These are phyloP conservation scores for Diatrype stigma DNA, from an alignment of 2,329 filamentous ascomycete genomes.

Conservation along the genomic window DNA sequence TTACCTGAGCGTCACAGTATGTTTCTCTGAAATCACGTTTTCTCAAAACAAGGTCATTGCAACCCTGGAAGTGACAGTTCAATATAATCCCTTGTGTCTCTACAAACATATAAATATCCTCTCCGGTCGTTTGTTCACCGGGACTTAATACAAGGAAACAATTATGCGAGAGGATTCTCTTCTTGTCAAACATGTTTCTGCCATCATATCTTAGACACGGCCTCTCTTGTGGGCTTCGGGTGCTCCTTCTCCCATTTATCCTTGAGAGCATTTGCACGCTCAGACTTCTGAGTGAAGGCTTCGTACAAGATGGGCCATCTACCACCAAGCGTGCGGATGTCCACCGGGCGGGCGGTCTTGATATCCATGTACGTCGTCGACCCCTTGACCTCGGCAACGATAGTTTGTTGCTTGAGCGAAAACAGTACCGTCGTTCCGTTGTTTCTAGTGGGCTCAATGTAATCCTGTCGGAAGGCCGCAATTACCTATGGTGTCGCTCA, in stretches of 20 bases:
- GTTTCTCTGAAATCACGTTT: too few relatives aligned
- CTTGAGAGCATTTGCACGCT: conserved; percentile 4
- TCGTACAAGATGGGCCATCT: conserved; percentile 13
- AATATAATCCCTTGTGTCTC: too few relatives aligned
- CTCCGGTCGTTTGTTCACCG: too few relatives aligned
- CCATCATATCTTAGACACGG: neutral
- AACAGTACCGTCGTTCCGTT: conserved; percentile 11
- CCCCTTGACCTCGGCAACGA: conserved; percentile 16
- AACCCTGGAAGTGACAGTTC: too few relatives aligned
- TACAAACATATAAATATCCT: too few relatives aligned
- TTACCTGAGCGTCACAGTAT: too few relatives aligned
- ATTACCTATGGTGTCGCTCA: conserved; percentile 10
- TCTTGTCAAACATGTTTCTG: too few relatives aligned
- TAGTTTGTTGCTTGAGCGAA: conserved; percentile 19
- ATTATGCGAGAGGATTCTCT: too few relatives aligned
- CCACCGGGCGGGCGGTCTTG: conserved; percentile 14
- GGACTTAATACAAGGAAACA: too few relatives aligned
- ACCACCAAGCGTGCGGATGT: conserved; percentile 16
- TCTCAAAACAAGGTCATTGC: too few relatives aligned
- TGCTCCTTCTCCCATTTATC: conserved; percentile 9
- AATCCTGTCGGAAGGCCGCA: conserved; percentile 12
- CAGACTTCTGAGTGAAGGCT: conserved; percentile 4
- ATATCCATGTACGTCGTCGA: conserved; percentile 16
- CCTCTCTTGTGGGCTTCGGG: neutral
- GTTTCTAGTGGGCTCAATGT: conserved; percentile 15